Base-by-base conservation (phyloP, 768 basidiomycete species). In the Suillus spraguei region DNA sequence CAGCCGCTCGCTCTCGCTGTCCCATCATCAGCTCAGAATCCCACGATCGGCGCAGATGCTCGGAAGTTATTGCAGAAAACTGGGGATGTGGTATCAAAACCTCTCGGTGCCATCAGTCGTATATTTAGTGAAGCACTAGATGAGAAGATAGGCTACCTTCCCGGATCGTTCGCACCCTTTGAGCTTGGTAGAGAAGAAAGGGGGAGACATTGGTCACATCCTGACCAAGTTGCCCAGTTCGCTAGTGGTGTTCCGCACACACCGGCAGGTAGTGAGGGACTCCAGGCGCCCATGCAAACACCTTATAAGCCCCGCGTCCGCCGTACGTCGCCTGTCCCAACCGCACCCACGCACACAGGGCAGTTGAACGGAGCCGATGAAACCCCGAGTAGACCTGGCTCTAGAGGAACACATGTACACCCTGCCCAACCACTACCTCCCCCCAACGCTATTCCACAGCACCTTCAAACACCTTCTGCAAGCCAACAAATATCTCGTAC, bases 11-110 rank as follows among this genome's bases (percentile, higher is more conserved):
- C 91, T 0, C 78, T 94, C 10, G 82, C 90, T 1, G 77, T 74
- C n/a, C 78, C 80, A 6, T 73, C 80, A 0, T 82, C 83, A 69
- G 60, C 67, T 20, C 72, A 70, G 60, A 35, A 66, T 13, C 69
- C 69, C 60, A 68, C 70, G 32, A 65, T 74, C 47, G 74, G 81
- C 10, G 87, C 92, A 60, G 94, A 96, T 69, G 95, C 94, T 1
- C 87, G 86, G 44, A 83, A 89, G 28, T 83, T 97, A 36, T 81
- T 97, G 50, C 95, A 95, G 76, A 91, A 91, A 73, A 97, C 95
- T 0, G 94, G 95, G 9, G 92, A 95, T 71, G 91, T 87, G 0
- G 90, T 97, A 62, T 94, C 91, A 9, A 95, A 94, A 73, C 95
- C 95, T 4, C 82, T 97, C n/a, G 92, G 81, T 66, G 93, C 95